phyloP scores from a whole-genome alignment of 2,329 filamentous ascomycete genomes.

The Fusarium concolor region DNA sequence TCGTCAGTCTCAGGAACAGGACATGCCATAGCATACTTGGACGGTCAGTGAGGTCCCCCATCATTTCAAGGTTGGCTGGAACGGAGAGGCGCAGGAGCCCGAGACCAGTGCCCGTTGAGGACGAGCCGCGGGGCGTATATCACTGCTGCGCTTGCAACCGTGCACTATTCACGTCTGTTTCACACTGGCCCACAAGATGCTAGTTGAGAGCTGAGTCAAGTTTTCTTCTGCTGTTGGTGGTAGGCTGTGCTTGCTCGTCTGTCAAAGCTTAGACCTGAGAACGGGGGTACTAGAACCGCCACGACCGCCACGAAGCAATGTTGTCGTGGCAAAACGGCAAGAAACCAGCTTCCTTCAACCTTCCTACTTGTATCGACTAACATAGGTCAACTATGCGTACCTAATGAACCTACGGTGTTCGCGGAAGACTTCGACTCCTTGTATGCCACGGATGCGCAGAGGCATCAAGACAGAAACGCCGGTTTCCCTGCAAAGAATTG shows the following conservation, averaged over 20 bases:
- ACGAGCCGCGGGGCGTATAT: slow-evolving; percentile 10
- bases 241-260: too few relatives aligned
- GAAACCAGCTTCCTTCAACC: neutral
- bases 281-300: neutral
- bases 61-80: slow-evolving; percentile 4
- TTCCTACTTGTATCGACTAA: neutral
- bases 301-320: slow-evolving; percentile 15
- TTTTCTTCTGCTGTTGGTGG: neutral
- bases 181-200: neutral
- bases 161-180: neutral
- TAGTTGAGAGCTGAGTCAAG: neutral
- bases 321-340: neutral
- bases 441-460: neutral
- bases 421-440: neutral
- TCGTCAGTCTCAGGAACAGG: neutral
- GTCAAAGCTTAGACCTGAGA: neutral
- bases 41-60: neutral
- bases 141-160: neutral
- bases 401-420: neutral
- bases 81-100: slow-evolving; percentile 11
- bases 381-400: neutral
- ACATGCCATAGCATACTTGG: neutral
- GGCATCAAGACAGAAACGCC: neutral
- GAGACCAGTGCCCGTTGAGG: neutral
- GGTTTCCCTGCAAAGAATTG: neutral